These are phyloP conservation scores for Morella rubra DNA, from an alignment of 306 rosid genomes.

Conservation along the genomic window DNA sequence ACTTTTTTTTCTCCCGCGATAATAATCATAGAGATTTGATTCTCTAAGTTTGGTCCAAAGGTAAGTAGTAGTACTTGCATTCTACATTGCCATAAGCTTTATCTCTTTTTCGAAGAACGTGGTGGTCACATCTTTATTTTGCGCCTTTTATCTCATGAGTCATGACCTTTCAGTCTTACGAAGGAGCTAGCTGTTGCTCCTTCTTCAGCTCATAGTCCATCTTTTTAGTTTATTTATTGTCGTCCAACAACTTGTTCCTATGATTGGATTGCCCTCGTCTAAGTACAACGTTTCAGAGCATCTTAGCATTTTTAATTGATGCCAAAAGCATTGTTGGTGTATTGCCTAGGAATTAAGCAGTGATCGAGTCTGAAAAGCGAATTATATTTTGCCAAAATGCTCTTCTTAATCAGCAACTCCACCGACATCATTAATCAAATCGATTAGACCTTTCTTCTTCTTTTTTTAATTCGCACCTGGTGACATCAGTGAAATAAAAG, in stretches of 20 bases:
- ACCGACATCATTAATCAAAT: not conserved
- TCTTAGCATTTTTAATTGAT: not conserved
- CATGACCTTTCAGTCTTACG: not conserved
- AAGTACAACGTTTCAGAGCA: constrained; percentile 1
- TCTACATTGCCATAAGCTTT: not conserved
- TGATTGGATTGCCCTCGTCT: not conserved
- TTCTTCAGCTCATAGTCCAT: not conserved
- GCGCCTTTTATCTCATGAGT: not conserved
- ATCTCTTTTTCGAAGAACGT: not conserved
- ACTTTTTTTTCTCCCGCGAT: not conserved
- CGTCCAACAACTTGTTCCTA: not conserved
- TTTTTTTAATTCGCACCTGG: too few relatives aligned
- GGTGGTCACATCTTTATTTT: not conserved
- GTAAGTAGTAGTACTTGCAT: not conserved
- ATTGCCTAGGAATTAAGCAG: constrained; percentile 12
- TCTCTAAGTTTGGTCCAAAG: constrained; percentile 4
- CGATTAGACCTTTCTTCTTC: too few relatives aligned
- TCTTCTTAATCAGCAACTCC: not conserved
- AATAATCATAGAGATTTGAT: not conserved
- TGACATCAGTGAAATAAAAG: not conserved
- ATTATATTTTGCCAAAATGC: not conserved
- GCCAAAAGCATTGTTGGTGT: not conserved
- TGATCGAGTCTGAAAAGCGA: not conserved
- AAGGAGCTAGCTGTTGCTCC: not conserved
- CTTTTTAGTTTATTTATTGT: not conserved